These are phyloP conservation scores for Anaeromyces robustus DNA, from an alignment of 192 early-diverging fungal species.

Conservation along the genomic window DNA sequence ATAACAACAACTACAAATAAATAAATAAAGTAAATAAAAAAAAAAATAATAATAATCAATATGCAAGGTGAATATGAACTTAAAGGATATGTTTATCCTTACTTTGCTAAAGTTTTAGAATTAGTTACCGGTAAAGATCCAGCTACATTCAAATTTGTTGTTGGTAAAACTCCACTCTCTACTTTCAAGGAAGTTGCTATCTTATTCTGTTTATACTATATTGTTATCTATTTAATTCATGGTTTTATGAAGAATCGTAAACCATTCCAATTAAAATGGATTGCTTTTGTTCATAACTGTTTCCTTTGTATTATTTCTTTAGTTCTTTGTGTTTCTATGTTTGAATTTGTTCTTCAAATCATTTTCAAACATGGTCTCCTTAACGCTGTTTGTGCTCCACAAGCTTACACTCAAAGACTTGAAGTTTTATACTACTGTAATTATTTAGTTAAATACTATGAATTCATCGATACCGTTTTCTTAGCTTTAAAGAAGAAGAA, in stretches of 20 bases:
- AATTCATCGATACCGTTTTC: constrained; percentile 81
- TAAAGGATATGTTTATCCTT: not conserved
- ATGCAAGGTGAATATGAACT: not conserved
- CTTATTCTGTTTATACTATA: constrained; percentile 37
- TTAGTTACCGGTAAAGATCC: not conserved
- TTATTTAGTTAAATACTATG: constrained; percentile 84
- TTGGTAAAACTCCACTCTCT: constrained; percentile 19
- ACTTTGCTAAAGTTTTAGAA: not conserved
- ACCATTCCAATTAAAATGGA: constrained; percentile 48
- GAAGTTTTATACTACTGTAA: constrained; percentile 80
- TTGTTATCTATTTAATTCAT: constrained; percentile 65
- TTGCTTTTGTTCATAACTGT: constrained; percentile 71
- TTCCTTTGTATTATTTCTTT: constrained; percentile 53
- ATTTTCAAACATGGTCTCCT: constrained; percentile 49
- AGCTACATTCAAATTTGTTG: constrained; percentile 28
- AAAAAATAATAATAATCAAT: not conserved
- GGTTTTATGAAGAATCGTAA: constrained; percentile 47
- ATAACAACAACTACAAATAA: not conserved
- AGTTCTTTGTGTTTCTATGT: constrained; percentile 49
- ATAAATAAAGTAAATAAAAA: not conserved
- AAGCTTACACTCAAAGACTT: constrained; percentile 61
- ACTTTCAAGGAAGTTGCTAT: constrained; percentile 25
- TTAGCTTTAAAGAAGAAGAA: constrained; percentile 70
- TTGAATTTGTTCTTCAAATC: constrained; percentile 63
- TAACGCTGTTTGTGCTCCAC: constrained; percentile 45